Conservation (phyloP, 2,329 filamentous ascomycete genomes). For the Diaporthe citriasiana region DNA sequence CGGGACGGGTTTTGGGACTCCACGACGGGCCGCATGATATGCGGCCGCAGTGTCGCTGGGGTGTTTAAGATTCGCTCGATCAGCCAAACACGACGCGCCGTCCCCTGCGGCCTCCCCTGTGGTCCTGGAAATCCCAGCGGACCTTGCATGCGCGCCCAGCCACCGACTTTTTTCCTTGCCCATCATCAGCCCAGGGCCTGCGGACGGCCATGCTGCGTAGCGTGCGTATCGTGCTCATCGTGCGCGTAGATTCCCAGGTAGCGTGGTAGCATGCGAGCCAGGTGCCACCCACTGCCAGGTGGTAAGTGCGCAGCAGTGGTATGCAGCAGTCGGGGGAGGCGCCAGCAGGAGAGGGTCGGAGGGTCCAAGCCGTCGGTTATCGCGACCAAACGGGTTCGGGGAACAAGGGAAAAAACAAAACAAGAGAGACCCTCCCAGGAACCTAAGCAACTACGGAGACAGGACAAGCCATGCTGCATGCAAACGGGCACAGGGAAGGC, state of each 20-base stretch:
- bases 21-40: slow-evolving; percentile 42
- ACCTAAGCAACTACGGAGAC: background rate
- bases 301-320: slow-evolving; percentile 7
- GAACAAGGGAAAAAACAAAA: background rate
- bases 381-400: slow-evolving; percentile 10
- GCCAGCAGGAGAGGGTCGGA: slow-evolving; percentile 23
- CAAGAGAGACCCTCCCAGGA: background rate
- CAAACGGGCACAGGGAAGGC: background rate
- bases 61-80: slow-evolving; percentile 33
- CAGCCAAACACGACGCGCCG: slow-evolving; percentile 40
- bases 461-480: slow-evolving; percentile 9
- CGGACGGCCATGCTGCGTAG: slow-evolving; percentile 8
- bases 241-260: background rate
- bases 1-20: slow-evolving; percentile 41
- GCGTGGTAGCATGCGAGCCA: background rate
- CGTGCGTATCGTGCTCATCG: background rate
- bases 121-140: slow-evolving; percentile 36
- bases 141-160: slow-evolving; percentile 43
- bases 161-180: slow-evolving; percentile 38
- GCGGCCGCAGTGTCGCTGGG: slow-evolving; percentile 42
- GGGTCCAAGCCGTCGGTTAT: slow-evolving; percentile 35
- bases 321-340: slow-evolving; percentile 6
- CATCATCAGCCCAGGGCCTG: slow-evolving; percentile 29
- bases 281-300: slow-evolving; percentile 15
- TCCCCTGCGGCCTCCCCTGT: slow-evolving; percentile 28